These are phyloP conservation scores for Sphaceloma murrayae DNA, from an alignment of 2,329 filamentous ascomycete genomes.

Conservation along the genomic window DNA sequence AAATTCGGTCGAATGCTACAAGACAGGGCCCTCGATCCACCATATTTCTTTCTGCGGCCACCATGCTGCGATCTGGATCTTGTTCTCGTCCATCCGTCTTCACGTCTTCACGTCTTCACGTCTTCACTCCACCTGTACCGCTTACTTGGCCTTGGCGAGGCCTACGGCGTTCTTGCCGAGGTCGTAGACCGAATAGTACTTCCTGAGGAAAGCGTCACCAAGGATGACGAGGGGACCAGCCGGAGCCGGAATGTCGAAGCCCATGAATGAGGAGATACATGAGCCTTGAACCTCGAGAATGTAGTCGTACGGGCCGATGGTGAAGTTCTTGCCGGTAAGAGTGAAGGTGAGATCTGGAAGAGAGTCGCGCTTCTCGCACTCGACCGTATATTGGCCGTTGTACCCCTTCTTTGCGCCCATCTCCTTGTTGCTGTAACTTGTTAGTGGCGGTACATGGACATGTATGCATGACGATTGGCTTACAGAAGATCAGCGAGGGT, in stretches of 20 bases:
- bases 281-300: conserved; percentile 90
- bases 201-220: conserved; percentile 72
- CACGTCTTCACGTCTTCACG: neutral
- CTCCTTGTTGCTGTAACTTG: conserved; percentile 60
- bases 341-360: conserved; percentile 90
- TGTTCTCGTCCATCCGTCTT: neutral
- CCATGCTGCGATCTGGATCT: conserved; percentile 2
- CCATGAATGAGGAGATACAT: conserved; percentile 96
- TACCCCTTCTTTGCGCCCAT: conserved; percentile 97
- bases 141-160: conserved; percentile 71
- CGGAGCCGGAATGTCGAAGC: conserved; percentile 75
- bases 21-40: neutral
- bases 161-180: conserved; percentile 81
- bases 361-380: conserved; percentile 71
- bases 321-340: conserved; percentile 85
- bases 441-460: neutral
- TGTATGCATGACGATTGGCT: conserved; percentile 29
- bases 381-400: conserved; percentile 92
- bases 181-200: conserved; percentile 94
- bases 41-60: neutral
- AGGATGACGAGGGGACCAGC: conserved; percentile 89
- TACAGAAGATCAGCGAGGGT: conserved; percentile 83
- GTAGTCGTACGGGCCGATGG: conserved; percentile 81
- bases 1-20: conserved; percentile 1
- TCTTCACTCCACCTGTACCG: too few relatives aligned